Percentiles rank a stretch among this genome's conserved stretches.
phyloP scores from a whole-genome alignment of 495 filamentous ascomycete species.

The Darksidea phi region DNA sequence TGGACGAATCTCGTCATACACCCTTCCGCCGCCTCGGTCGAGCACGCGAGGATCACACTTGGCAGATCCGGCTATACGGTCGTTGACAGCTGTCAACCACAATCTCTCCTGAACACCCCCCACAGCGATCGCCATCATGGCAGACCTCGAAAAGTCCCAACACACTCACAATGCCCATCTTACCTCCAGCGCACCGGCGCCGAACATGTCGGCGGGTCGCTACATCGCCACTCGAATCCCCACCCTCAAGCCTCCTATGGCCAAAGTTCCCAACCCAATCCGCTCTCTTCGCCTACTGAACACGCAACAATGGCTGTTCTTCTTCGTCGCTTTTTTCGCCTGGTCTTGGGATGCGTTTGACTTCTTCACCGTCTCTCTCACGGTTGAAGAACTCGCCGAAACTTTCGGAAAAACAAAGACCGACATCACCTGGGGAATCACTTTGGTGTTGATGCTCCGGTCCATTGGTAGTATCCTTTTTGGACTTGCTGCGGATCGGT shows the following conservation, averaged over 20 bases:
- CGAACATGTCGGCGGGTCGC: slow-evolving; percentile 32
- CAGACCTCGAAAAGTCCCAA: too few relatives aligned
- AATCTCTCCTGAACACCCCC: not conserved
- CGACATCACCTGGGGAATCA: slow-evolving; percentile 90
- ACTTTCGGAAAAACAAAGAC: slow-evolving; percentile 64
- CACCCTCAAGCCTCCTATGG: slow-evolving; percentile 73
- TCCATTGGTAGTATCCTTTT: slow-evolving; percentile 72
- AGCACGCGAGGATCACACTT: too few relatives aligned
- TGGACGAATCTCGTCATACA: too few relatives aligned
- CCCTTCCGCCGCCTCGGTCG: too few relatives aligned
- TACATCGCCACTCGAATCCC: slow-evolving; percentile 60
- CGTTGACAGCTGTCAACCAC: too few relatives aligned
- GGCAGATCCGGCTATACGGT: too few relatives aligned
- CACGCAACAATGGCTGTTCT: slow-evolving; percentile 81
- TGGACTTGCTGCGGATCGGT: slow-evolving; percentile 78
- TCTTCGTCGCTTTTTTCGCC: slow-evolving; percentile 53
- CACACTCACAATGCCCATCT: not conserved
- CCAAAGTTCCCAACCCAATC: slow-evolving; percentile 77
- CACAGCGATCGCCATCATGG: not conserved
- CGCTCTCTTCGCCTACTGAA: slow-evolving; percentile 63
- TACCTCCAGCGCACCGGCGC: not conserved
- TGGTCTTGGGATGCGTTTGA: slow-evolving; percentile 85
- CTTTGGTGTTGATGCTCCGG: slow-evolving; percentile 77
- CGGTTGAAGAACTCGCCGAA: slow-evolving; percentile 64
- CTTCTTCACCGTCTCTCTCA: slow-evolving; percentile 86